Conservation (phyloP, 2,329 filamentous ascomycete species). For the Hypoxylon rubiginosum region DNA sequence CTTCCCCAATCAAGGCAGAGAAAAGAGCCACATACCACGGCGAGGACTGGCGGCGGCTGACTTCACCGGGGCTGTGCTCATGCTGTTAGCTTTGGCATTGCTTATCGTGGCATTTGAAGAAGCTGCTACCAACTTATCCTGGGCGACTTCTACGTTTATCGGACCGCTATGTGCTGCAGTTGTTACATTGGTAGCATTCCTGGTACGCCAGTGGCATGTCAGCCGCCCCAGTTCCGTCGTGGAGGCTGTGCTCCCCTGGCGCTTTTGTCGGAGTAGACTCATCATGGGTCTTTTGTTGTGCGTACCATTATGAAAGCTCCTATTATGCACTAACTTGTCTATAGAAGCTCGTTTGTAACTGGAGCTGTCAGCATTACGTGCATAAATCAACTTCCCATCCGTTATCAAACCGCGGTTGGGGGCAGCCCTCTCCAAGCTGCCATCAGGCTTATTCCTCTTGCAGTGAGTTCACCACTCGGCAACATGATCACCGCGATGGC, state of each 20-base stretch:
- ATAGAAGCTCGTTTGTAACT: neutral
- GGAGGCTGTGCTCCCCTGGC: neutral
- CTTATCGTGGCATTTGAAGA: neutral
- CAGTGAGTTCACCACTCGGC: neutral
- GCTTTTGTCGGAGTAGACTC: neutral
- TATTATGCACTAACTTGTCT: neutral
- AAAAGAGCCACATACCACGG: neutral
- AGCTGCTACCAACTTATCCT: neutral
- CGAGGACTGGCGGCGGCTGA: neutral
- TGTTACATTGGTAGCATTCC: neutral
- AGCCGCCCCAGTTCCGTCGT: neutral
- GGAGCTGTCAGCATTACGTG: neutral
- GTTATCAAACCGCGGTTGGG: neutral
- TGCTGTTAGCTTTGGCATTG: neutral
- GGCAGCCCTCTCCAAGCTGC: neutral
- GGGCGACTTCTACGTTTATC: neutral
- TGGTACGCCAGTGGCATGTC: neutral
- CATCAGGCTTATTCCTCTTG: neutral
- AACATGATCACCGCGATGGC: neutral
- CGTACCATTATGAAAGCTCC: neutral
- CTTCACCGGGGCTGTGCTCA: neutral
- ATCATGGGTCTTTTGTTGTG: neutral
- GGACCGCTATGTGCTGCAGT: neutral
- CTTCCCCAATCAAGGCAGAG: neutral
- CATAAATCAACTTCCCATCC: neutral